Evolutionary conservation across 169 alveolate species (phyloP).

Genomic region (Plasmodium malariae): DNA sequence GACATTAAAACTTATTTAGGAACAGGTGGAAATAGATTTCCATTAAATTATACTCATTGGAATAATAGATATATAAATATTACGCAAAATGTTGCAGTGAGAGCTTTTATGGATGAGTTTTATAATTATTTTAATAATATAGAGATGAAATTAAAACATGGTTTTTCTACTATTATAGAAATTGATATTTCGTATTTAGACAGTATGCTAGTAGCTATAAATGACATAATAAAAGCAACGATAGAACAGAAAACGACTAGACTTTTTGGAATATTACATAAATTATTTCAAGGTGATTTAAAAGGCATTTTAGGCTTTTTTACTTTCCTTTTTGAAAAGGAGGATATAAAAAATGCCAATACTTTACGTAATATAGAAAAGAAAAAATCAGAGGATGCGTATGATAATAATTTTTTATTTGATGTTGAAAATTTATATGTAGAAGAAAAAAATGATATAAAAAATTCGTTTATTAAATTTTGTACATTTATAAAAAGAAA

Average conservation of each 20-base stretch:
- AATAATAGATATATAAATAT: constrained; percentile 20
- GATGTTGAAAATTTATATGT: constrained; percentile 13
- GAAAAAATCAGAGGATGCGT: not conserved
- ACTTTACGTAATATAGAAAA: not conserved
- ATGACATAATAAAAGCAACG: constrained; percentile 1
- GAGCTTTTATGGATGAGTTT: constrained; percentile 33
- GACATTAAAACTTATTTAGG: constrained; percentile 11
- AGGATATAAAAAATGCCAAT: not conserved
- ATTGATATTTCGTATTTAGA: not conserved
- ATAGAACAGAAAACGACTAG: constrained; percentile 17
- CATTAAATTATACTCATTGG: constrained; percentile 17
- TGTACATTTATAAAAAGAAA: constrained; percentile 10
- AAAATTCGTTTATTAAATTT: constrained; percentile 4
- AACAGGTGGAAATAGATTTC: constrained; percentile 18
- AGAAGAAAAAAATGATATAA: constrained; percentile 14
- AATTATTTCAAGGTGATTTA: constrained; percentile 15
- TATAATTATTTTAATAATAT: not conserved
- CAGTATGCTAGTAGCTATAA: not conserved
- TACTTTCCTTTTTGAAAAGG: constrained; percentile 6
- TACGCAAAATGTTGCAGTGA: constrained; percentile 29
- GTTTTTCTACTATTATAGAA: not conserved
- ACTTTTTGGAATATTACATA: constrained; percentile 4
- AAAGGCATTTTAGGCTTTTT: constrained; percentile 22
- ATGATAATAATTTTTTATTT: constrained; percentile 20
- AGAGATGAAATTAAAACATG: not conserved